Base-by-base conservation (phyloP, 306 rosid genomes). In the Coriaria nepalensis region DNA sequence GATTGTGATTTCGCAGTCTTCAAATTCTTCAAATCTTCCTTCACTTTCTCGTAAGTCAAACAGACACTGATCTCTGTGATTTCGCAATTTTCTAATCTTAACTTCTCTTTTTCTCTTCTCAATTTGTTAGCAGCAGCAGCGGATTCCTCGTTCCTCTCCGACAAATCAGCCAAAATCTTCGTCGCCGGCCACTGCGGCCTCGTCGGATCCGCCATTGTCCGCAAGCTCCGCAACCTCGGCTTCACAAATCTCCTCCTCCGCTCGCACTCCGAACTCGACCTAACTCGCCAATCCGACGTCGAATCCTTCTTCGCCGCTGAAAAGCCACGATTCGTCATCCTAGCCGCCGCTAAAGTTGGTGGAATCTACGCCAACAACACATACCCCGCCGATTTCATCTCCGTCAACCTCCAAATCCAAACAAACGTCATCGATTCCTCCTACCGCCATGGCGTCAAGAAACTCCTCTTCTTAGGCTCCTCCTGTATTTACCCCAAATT, bases 291-390 rank as follows among this genome's bases (percentile, higher is more conserved):
- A 53, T 50, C 63, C 50, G 92, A 77, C 38, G 95, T 85, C 1
- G 98, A 90, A 40, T 76, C 94, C 39, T 90, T 90, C 75, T 90
- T 84, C 52, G 87, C 79, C 9, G 37, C 70, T 29, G 83, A 78
- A 34, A 85, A 65, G 64, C 97, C 95, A 5, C 82, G 60, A 52
- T 90, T 66, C 69, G 85, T 75, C 6, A 68, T 90, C 55, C 83
- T 85, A 49, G 85, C 94, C n/a, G 98, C 98, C 0, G 98, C 98
- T 14, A 90, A 90, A 76, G 95, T 90, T 15, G 98, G 98, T 10
- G 98, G 95, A 20, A 90, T 90, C 55, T 94, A 90, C 64, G 98
- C 98, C 50, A 90, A 90, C 73, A 90, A 65, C 56, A 90, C 95
- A 6, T 81, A 90, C 58, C 95, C 97, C 0, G 95, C 97, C 2